Conservation (phyloP, 768 basidiomycete species). For the Dacryopinax primogenitus region DNA sequence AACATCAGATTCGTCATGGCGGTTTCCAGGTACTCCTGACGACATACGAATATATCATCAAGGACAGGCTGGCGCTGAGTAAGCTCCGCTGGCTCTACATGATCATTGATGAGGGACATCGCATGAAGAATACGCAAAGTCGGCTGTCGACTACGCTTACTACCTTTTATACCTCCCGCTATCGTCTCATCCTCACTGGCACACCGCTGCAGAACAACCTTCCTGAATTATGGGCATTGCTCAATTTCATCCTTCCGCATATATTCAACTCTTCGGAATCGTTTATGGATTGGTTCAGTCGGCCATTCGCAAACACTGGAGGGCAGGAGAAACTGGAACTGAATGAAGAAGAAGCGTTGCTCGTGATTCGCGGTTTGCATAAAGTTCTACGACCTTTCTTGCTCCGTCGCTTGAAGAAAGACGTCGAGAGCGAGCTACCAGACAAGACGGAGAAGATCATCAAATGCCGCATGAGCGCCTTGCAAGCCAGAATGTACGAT, state of each 20-base stretch:
- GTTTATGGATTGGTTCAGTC: conserved; percentile 40
- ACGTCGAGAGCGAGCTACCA: conserved; percentile 31
- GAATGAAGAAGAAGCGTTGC: conserved; percentile 37
- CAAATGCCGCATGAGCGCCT: conserved; percentile 29
- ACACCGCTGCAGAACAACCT: conserved; percentile 67
- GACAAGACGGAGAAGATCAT: conserved; percentile 33
- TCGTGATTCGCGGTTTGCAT: conserved; percentile 34
- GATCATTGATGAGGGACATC: conserved; percentile 97
- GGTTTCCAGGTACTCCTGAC: conserved; percentile 88
- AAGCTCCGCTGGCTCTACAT: conserved; percentile 94
- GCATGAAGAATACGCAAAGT: conserved; percentile 91
- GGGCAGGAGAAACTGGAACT: conserved; percentile 33
- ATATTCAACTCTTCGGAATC: conserved; percentile 38
- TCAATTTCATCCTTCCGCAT: conserved; percentile 27
- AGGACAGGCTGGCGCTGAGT: conserved; percentile 74
- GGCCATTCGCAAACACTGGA: conserved; percentile 36
- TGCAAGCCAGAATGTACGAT: conserved; percentile 29
- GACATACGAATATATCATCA: conserved; percentile 96
- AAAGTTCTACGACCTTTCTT: conserved; percentile 26
- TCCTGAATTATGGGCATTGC: conserved; percentile 30
- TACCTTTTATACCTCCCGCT: conserved; percentile 83
- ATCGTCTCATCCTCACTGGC: conserved; percentile 87
- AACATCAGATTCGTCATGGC: conserved; percentile 60
- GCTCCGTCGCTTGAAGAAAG: conserved; percentile 13
- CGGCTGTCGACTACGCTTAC: conserved; percentile 84